Evolutionary conservation across 139 green algal species (phyloP).

Genomic region (Micromonas commoda): DNA sequence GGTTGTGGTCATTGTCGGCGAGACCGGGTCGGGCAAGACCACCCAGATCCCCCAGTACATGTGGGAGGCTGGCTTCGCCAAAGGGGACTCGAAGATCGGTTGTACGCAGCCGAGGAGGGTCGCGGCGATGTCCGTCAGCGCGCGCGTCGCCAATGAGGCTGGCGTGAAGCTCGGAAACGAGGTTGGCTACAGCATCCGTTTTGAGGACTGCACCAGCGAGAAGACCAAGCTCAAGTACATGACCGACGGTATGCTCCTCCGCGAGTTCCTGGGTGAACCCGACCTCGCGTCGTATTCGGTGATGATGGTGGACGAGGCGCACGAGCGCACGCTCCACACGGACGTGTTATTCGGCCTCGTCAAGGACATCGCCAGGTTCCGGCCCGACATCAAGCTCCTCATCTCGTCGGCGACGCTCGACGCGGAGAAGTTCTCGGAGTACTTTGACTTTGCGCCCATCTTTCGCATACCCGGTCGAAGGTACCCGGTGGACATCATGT

Average conservation of each 20-base stretch:
- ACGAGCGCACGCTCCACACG: constrained; percentile 93
- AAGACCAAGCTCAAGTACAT: constrained; percentile 98
- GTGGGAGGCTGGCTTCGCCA: constrained; percentile 87
- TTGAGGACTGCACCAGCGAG: constrained; percentile 96
- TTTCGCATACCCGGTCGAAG: constrained; percentile 93
- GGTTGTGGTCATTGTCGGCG: constrained; percentile 90
- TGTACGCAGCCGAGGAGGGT: constrained; percentile 92
- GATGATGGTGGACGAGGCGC: constrained; percentile 97
- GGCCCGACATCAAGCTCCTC: constrained; percentile 92
- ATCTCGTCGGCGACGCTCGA: constrained; percentile 92
- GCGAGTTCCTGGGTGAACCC: constrained; percentile 92
- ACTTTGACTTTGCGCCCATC: constrained; percentile 64
- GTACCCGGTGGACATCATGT: constrained; percentile 93
- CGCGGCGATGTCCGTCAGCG: constrained; percentile 91
- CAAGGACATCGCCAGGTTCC: constrained; percentile 53
- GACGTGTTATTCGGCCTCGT: constrained; percentile 95
- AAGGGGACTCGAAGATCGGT: constrained; percentile 76
- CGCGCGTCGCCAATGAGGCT: constrained; percentile 87
- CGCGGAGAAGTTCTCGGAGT: constrained; percentile 46
- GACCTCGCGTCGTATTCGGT: constrained; percentile 85
- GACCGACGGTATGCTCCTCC: constrained; percentile 96
- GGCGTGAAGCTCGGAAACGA: constrained; percentile 79
- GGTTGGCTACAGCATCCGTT: constrained; percentile 96
- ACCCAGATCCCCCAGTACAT: constrained; percentile 96
- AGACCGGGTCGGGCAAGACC: constrained; percentile 96